Evolutionary conservation across 352 stramenopile species (phyloP).

Genomic region (Phytophthora chlamydospora): DNA sequence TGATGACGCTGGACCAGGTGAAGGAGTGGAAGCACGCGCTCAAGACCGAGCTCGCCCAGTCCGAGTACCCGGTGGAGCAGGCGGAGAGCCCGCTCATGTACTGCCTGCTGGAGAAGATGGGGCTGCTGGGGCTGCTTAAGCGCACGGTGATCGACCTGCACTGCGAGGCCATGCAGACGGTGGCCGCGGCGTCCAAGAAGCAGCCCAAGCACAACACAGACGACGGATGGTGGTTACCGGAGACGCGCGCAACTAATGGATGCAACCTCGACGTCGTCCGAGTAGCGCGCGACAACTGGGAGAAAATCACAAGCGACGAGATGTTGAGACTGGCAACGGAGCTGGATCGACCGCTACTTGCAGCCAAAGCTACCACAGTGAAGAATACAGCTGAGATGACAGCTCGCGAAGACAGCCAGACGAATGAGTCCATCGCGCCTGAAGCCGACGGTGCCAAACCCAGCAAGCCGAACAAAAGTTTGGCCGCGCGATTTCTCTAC

Average conservation of each 20-base stretch:
- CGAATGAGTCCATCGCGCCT: neutral
- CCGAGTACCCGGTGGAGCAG: constrained; percentile 55
- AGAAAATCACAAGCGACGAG: constrained; percentile 71
- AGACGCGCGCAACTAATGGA: constrained; percentile 23
- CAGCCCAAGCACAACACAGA: constrained; percentile 31
- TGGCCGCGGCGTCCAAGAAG: constrained; percentile 25
- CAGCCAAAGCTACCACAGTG: neutral
- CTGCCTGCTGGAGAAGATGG: constrained; percentile 63
- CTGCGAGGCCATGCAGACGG: constrained; percentile 40
- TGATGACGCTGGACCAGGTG: constrained; percentile 47
- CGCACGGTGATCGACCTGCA: constrained; percentile 68
- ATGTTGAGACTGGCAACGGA: constrained; percentile 67
- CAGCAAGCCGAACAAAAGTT: constrained; percentile 20
- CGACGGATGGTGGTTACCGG: constrained; percentile 29
- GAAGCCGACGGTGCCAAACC: constrained; percentile 22
- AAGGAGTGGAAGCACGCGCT: constrained; percentile 64
- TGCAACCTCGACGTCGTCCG: constrained; percentile 55
- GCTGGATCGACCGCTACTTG: constrained; percentile 42
- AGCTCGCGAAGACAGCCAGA: constrained; percentile 4
- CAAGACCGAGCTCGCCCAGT: constrained; percentile 49
- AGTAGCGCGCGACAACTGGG: constrained; percentile 52
- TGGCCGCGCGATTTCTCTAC: constrained; percentile 62
- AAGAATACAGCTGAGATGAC: neutral
- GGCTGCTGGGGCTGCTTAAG: constrained; percentile 56
- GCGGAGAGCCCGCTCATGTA: constrained; percentile 50